These are phyloP conservation scores for Podospora comata DNA, from an alignment of 495 filamentous ascomycete genomes.

Conservation along the genomic window DNA sequence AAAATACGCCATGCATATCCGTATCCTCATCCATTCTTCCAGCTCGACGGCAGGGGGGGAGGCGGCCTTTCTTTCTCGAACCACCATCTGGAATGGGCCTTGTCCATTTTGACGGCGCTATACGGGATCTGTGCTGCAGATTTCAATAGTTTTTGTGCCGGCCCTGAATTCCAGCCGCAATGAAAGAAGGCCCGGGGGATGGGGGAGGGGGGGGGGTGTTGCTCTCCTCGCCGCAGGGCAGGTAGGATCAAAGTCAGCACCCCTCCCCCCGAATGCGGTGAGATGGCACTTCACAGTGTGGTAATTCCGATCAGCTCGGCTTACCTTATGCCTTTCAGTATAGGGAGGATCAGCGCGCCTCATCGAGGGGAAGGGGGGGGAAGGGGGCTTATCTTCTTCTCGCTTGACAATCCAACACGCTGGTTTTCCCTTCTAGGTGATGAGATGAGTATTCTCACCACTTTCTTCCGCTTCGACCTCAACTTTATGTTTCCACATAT, in stretches of 20 bases:
- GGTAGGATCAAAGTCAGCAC: background rate
- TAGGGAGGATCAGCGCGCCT: background rate
- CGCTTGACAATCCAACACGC: background rate
- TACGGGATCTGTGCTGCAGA: background rate
- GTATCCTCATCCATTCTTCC: background rate
- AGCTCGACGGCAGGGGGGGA: background rate
- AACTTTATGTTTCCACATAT: background rate
- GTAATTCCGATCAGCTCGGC: background rate
- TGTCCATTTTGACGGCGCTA: background rate
- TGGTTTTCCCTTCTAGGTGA: too few species aligned
- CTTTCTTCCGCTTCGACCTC: background rate
- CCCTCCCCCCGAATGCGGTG: background rate
- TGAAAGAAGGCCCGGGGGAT: background rate
- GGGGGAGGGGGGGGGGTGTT: too few species aligned
- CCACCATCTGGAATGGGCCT: background rate
- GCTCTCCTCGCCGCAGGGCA: too few species aligned
- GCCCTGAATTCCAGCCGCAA: constrained; percentile 5
- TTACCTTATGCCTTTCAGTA: background rate
- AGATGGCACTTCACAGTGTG: background rate
- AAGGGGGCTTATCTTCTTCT: background rate
- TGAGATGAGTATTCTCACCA: background rate
- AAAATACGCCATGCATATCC: background rate
- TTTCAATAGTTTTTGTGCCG: constrained; percentile 3
- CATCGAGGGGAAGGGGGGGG: too few species aligned
- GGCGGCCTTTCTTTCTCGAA: background rate